Percentiles rank a stretch among this genome's conserved stretches.
phyloP scores from a whole-genome alignment of 1,284 basidiomycete species.

The Psilocybe mexicana region DNA sequence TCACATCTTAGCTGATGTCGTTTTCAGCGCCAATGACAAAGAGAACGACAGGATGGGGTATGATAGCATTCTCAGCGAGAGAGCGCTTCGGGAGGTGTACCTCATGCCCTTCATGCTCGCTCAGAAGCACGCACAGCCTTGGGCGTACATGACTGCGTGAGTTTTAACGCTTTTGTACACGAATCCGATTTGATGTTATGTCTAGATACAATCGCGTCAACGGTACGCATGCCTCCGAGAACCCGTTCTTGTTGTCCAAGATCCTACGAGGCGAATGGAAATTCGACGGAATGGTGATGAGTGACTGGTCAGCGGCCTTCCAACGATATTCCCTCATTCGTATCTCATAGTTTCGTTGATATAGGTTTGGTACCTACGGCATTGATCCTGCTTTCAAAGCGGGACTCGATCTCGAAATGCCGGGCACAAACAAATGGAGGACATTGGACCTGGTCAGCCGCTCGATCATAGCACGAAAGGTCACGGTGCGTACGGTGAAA shows the following conservation, averaged over 20 bases:
- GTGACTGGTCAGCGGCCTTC: constrained; percentile 62
- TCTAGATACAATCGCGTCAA: constrained; percentile 68
- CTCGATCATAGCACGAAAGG: constrained; percentile 62
- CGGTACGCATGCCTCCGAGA: constrained; percentile 73
- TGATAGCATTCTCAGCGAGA: constrained; percentile 60
- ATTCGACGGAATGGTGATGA: constrained; percentile 71
- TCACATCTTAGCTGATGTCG: background rate
- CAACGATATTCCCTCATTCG: background rate
- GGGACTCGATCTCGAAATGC: constrained; percentile 82
- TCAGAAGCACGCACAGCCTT: constrained; percentile 68
- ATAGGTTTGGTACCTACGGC: constrained; percentile 69
- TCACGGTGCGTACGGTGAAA: constrained; percentile 65
- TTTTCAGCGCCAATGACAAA: constrained; percentile 63
- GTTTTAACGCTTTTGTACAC: constrained; percentile 24
- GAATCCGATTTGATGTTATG: background rate
- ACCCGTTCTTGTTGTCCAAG: constrained; percentile 57
- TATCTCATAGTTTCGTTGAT: background rate
- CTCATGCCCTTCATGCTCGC: constrained; percentile 84
- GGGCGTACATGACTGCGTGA: constrained; percentile 74
- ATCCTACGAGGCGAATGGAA: constrained; percentile 79
- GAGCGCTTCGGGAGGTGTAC: constrained; percentile 82
- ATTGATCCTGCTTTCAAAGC: constrained; percentile 69
- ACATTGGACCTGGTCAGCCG: constrained; percentile 65
- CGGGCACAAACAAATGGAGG: constrained; percentile 71
- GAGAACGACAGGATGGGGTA: constrained; percentile 69